A percentile compares a stretch with the other conserved stretches of the same genome.
Evolutionary conservation across 169 alveolate species (phyloP).

Genomic region (Plasmodium gonderi): DNA sequence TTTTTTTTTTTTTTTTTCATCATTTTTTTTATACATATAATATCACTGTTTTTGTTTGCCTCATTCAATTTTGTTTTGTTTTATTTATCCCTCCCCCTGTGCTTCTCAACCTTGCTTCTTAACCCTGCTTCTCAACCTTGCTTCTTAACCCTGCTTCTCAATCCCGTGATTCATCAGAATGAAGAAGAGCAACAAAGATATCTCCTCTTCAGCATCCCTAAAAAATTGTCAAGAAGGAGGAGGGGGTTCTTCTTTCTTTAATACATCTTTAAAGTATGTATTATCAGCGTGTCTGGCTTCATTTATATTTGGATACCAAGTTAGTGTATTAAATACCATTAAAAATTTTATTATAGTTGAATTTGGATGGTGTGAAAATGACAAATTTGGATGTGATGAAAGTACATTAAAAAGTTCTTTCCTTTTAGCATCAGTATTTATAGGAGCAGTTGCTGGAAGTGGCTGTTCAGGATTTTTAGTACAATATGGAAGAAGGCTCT

Average conservation of each 20-base stretch:
- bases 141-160: too few species aligned
- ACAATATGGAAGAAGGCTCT: constrained; percentile 79
- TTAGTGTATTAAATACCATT: constrained; percentile 78
- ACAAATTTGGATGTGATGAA: constrained; percentile 6
- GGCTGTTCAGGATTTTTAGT: constrained; percentile 74
- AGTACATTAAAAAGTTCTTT: constrained; percentile 67
- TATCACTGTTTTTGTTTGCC: too few species aligned
- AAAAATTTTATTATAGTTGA: constrained; percentile 81
- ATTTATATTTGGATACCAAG: constrained; percentile 80
- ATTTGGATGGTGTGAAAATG: constrained; percentile 79
- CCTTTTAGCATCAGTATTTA: constrained; percentile 77
- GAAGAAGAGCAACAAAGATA: constrained; percentile 16
- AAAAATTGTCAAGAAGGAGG: background rate
- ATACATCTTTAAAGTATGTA: constrained; percentile 29
- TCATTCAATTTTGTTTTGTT: too few species aligned
- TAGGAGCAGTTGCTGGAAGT: constrained; percentile 84
- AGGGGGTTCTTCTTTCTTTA: too few species aligned
- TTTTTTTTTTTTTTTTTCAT: background rate
- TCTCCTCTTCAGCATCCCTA: background rate
- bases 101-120: too few species aligned
- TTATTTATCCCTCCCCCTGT: too few species aligned
- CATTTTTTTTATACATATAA: background rate
- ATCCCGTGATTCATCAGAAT: too few species aligned
- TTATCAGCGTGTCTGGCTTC: constrained; percentile 80
- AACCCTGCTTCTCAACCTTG: too few species aligned